Evolutionary conservation across 129 eudicot species (phyloP).

Genomic region (Ambrosia trifida): DNA sequence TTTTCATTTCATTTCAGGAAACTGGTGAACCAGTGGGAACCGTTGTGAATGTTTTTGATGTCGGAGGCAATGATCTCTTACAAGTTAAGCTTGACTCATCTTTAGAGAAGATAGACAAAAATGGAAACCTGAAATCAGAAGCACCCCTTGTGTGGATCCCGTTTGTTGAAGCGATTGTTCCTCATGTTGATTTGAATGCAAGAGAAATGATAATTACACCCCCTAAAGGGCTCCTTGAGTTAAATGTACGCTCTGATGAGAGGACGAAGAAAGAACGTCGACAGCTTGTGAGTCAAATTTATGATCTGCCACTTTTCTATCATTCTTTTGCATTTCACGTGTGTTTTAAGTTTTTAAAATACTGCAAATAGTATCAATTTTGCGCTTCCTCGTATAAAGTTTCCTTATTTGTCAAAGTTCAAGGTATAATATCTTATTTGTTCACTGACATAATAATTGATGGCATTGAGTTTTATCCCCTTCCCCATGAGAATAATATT

Average conservation of each 20-base stretch:
- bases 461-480: constrained; percentile 3
- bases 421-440: constrained; percentile 3
- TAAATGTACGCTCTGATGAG: constrained; percentile 79
- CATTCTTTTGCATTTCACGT: not conserved
- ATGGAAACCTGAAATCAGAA: constrained; percentile 47
- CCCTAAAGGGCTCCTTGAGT: constrained; percentile 94
- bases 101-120: constrained; percentile 40
- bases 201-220: constrained; percentile 94
- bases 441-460: not conserved
- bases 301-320: constrained; percentile 4
- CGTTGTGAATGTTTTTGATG: constrained; percentile 72
- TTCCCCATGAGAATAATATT: not conserved
- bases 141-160: constrained; percentile 87
- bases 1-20: constrained; percentile 50
- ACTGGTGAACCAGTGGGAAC: constrained; percentile 86
- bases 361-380: not conserved
- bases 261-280: constrained; percentile 98
- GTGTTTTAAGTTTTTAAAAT: not conserved
- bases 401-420: not conserved
- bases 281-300: constrained; percentile 65
- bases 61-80: constrained; percentile 90
- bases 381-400: not conserved
- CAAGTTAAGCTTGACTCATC: constrained; percentile 68
- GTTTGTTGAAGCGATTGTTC: constrained; percentile 95
- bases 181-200: constrained; percentile 66